Evolutionary conservation across 768 basidiomycete species (phyloP).

Genomic region (Leccinum ochraceum): DNA sequence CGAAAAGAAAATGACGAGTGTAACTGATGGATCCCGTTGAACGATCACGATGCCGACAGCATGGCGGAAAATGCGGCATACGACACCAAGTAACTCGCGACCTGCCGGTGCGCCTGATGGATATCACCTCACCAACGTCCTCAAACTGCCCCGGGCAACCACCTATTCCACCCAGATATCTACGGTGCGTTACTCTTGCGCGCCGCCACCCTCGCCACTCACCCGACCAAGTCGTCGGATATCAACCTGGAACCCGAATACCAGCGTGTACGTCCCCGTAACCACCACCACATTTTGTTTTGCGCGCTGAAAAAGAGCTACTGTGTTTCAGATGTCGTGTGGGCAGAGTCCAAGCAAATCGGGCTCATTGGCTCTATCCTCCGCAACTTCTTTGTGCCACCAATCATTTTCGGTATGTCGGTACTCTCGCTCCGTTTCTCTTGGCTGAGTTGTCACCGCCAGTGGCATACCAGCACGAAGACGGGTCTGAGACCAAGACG

Average conservation of each 20-base stretch:
- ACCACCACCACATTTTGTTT: too few species aligned
- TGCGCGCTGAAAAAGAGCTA: too few species aligned
- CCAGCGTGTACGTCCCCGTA: slow-evolving; percentile 54
- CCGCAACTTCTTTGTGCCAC: slow-evolving; percentile 78
- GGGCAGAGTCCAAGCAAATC: slow-evolving; percentile 74
- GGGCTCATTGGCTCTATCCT: slow-evolving; percentile 76
- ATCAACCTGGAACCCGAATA: slow-evolving; percentile 78
- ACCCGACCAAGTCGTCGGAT: slow-evolving; percentile 61
- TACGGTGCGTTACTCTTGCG: slow-evolving; percentile 40
- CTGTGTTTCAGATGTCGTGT: slow-evolving; percentile 61
- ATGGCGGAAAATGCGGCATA: slow-evolving; percentile 14
- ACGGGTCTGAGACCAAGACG: slow-evolving; percentile 65
- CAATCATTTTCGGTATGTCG: slow-evolving; percentile 66
- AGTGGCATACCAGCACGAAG: slow-evolving; percentile 53
- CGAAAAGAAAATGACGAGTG: background rate
- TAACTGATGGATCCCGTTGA: slow-evolving; percentile 4
- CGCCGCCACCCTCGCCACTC: background rate
- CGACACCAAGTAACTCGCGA: slow-evolving; percentile 12
- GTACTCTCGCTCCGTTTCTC: too few species aligned
- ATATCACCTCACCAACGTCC: slow-evolving; percentile 42
- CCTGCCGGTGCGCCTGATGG: slow-evolving; percentile 7
- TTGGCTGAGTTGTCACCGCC: slow-evolving; percentile 7
- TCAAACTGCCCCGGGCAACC: slow-evolving; percentile 58
- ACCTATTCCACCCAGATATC: slow-evolving; percentile 61
- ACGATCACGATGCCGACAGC: slow-evolving; percentile 24